These are phyloP conservation scores for Ceratocystis diversiconidia DNA, from an alignment of 2,329 filamentous ascomycete species.

Conservation along the genomic window DNA sequence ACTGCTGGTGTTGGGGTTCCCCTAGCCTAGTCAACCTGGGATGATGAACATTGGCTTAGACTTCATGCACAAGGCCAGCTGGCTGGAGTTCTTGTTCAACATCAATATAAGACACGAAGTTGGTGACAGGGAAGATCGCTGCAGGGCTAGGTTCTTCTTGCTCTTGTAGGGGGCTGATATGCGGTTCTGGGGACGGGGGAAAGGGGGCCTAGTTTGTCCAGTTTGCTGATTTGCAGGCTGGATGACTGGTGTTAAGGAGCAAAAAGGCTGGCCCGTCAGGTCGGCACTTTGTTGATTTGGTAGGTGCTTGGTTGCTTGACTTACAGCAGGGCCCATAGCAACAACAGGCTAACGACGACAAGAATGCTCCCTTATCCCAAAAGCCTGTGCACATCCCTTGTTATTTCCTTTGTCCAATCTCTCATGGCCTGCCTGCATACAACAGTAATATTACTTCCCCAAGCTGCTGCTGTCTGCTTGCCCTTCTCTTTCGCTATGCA, in stretches of 20 bases:
- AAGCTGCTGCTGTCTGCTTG: not conserved
- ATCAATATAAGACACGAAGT: no score
- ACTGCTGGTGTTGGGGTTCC: not conserved
- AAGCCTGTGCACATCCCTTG: not conserved
- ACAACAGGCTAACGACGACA: no score
- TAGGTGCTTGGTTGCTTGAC: not conserved
- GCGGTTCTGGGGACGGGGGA: no score
- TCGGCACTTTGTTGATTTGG: conserved; percentile 1
- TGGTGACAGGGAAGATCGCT: no score
- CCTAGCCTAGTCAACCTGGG: no score
- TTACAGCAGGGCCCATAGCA: no score
- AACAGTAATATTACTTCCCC: not conserved
- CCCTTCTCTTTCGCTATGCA: not conserved
- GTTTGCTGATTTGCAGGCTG: not conserved
- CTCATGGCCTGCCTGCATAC: not conserved
- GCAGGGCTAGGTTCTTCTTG: no score
- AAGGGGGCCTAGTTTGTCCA: not conserved
- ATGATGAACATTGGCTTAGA: no score
- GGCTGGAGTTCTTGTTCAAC: no score
- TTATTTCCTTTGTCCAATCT: not conserved
- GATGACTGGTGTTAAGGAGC: not conserved
- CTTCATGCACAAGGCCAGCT: no score
- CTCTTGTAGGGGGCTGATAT: no score
- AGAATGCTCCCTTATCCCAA: not conserved
- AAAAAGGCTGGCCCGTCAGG: no score